Evolutionary conservation across 768 basidiomycete species (phyloP), one percentile per base, ranked within the genome.

Genomic region (Lanmaoa rubissima): DNA sequence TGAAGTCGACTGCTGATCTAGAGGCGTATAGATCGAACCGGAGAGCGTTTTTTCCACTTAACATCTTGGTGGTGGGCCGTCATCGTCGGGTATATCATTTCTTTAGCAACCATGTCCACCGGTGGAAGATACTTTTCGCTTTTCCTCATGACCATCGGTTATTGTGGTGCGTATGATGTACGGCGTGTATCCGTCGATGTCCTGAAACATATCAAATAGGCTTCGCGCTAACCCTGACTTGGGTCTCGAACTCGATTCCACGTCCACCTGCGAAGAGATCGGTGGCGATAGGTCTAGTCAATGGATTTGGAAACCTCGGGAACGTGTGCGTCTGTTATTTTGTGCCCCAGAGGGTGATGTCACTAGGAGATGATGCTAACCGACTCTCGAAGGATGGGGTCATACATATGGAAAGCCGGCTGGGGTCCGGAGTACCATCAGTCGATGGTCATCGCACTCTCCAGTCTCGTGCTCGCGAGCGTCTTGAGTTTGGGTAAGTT

Each of bases 31-130:
- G 86, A 86, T 58, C 74, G 73, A 55, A 81, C 82, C 12, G 85
- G 85, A 6, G 86, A 87, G 64, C 79, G 85, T 17, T 87, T 79
- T 71, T 84, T 85, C 74, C 86, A 87, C 61, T 75, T 85, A 34
- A 66, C 76, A 1, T 71, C 62, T 3, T 80, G 77, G 72, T 84
- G 81, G 81, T 85, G 84, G 84, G 78, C 71, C 17, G 78, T 80
- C 38, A 81, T 86, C 12, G 35, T 84, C 10, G 86, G 82, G 0
- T 87, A 80, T 64, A 80, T 86, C 54, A 82, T 88, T 58, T 77
- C 78, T 8, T 66, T 85, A 13, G 75, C 75, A 4, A 87, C 84
- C 1, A 76, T 77, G 70, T 73, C 72, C 4, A 75, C 76, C 19
- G 77, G 72, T 0, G 84, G 75, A 3, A 79, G 85, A 51, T 87